A percentile compares a stretch with the other conserved stretches of the same genome.
Evolutionary conservation across 768 basidiomycete genomes (phyloP).

Genomic region (Lenzites betulinus): DNA sequence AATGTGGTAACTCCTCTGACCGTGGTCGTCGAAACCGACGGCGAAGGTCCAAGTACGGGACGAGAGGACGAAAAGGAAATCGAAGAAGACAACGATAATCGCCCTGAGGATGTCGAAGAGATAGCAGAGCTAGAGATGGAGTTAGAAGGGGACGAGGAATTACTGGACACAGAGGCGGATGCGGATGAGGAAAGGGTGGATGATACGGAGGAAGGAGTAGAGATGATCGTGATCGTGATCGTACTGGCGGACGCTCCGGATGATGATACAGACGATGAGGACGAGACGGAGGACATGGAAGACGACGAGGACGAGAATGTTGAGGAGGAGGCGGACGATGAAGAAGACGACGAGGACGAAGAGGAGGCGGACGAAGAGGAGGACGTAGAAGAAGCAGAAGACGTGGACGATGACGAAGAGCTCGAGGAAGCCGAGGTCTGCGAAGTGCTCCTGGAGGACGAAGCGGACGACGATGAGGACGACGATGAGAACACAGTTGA

Average conservation of each 20-base stretch:
- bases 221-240: neutral
- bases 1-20: conserved; percentile 2
- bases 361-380: neutral
- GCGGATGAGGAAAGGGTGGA: neutral
- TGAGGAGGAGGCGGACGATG: neutral
- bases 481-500: neutral
- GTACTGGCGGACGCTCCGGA: neutral
- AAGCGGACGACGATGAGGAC: neutral
- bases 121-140: neutral
- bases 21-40: neutral
- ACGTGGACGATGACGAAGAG: neutral
- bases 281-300: neutral
- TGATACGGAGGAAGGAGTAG: neutral
- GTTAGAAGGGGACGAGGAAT: conserved; percentile 1
- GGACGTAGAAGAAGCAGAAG: neutral
- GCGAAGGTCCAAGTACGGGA: conserved; percentile 1
- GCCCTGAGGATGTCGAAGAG: neutral
- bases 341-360: neutral
- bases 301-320: neutral
- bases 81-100: neutral
- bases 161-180: neutral
- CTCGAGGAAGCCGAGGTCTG: neutral
- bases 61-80: neutral
- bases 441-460: neutral
- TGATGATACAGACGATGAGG: neutral